Evolutionary conservation across 2,329 filamentous ascomycete genomes (phyloP), one percentile per base, ranked within the genome.

Genomic region (Thermothelomyces thermophilus): DNA sequence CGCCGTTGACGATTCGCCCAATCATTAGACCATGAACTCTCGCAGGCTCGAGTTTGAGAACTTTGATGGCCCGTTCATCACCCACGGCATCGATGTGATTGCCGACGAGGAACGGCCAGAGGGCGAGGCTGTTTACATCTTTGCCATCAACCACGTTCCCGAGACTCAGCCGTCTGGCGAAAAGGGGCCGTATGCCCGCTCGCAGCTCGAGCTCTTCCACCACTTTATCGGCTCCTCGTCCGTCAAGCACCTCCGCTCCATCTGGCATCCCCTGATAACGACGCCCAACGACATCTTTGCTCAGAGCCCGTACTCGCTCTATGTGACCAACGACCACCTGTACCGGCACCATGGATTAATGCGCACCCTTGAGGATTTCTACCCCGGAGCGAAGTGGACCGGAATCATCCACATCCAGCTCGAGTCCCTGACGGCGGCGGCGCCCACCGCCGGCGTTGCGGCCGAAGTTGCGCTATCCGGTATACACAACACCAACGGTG

Each of bases 81-180:
- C 80, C 0, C 80, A 84, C 54, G 80, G 80, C 1, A 79, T 84
- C 53, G 78, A 80, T 51, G 68, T 84, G 6, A 69, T 80, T n/a
- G 61, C 68, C 3, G 77, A 82, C 53, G 72, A 70, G 0, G 58
- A 70, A 2, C 58, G 58, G 2, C 31, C 63, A 2, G 53, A 52
- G 2, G 60, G 61, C 9, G 60, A 67, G 1, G 65, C 75, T 0
- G 73, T 83, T 5, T 83, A 80, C 56, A 76, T 84, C 40, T 79
- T 78, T 47, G 79, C 76, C 0, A 63, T 84, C 43, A 84, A 84
- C 55, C 81, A 84, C 48, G 56, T 75, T 1, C 74, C 79, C 0
- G 74, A 80, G 49, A 67, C 69, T 0, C 66, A 67, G 0, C 71
- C 69, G 19, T 59, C 62, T 16, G 37, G 42, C 4, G 48, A 48